Conservation (phyloP, 1,284 basidiomycete species). For the Papiliotrema flavescens region DNA sequence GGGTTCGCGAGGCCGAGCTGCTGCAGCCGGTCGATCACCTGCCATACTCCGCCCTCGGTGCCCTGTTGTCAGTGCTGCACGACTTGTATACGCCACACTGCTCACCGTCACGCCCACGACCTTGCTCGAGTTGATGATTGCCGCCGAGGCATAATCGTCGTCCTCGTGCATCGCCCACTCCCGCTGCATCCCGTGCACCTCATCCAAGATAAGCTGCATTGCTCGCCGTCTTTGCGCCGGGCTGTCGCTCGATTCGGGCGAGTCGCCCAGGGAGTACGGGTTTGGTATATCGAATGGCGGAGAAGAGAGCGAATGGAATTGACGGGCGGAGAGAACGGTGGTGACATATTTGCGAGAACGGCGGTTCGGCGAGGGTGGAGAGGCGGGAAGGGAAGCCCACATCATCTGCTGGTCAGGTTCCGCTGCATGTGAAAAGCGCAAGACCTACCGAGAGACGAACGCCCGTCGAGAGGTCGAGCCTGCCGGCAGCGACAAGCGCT, state of each 20-base stretch:
- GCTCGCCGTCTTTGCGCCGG: conserved; percentile 28
- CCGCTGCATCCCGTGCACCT: conserved; percentile 38
- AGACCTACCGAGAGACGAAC: conserved; percentile 39
- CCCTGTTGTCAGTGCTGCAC: conserved; percentile 21
- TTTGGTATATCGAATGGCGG: conserved; percentile 31
- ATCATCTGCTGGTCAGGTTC: conserved; percentile 23
- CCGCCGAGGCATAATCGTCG: conserved; percentile 45
- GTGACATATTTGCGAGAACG: conserved; percentile 29
- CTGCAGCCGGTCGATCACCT: conserved; percentile 42
- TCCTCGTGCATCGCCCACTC: conserved; percentile 35
- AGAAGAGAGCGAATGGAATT: conserved; percentile 43
- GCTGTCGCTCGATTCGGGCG: conserved; percentile 21
- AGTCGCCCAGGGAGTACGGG: conserved; percentile 15
- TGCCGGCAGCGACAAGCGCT: conserved; percentile 43
- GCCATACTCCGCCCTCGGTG: conserved; percentile 40
- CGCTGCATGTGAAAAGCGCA: neutral
- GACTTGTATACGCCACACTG: neutral
- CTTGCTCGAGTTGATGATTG: conserved; percentile 46
- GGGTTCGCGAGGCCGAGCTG: conserved; percentile 44
- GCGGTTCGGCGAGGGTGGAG: conserved; percentile 14
- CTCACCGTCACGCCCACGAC: conserved; percentile 45
- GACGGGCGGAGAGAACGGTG: conserved; percentile 43
- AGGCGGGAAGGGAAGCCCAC: conserved; percentile 36
- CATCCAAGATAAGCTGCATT: conserved; percentile 47
- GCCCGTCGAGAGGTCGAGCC: conserved; percentile 41